Conservation (phyloP, 2,329 filamentous ascomycete genomes). For the Myrmaecium sp. region DNA sequence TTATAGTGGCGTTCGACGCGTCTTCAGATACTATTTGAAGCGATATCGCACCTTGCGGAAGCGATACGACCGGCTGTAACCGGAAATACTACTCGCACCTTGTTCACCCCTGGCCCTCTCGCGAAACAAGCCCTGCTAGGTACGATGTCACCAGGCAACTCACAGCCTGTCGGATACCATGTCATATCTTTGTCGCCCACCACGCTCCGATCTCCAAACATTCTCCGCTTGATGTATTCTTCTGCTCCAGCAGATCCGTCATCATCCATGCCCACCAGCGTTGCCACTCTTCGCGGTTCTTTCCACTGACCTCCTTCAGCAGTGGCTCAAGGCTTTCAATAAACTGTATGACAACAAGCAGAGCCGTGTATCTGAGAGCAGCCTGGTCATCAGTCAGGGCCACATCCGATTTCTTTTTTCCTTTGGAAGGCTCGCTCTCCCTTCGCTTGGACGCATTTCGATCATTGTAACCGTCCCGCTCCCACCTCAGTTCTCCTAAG, state of each 20-base stretch:
- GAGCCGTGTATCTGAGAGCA: constrained; percentile 61
- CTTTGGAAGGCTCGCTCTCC: constrained; percentile 31
- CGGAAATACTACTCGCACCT: no score
- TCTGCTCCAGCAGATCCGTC: constrained; percentile 62
- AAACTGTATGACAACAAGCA: constrained; percentile 65
- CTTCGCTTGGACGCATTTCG: constrained; percentile 29
- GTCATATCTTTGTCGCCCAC: constrained; percentile 42
- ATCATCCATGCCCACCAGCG: constrained; percentile 79
- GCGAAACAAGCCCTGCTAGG: neutral
- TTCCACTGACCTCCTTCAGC: constrained; percentile 64
- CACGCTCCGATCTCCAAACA: constrained; percentile 55
- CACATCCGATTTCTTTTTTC: constrained; percentile 24
- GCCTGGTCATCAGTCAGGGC: constrained; percentile 50
- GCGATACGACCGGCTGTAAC: constrained; percentile 43
- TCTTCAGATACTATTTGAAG: constrained; percentile 70
- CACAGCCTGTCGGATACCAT: no score
- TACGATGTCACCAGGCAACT: no score
- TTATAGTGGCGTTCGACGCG: constrained; percentile 8
- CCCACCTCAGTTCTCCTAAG: constrained; percentile 71
- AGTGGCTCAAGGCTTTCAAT: constrained; percentile 75
- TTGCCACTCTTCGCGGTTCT: constrained; percentile 86
- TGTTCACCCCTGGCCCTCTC: no score
- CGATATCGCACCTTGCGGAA: constrained; percentile 73
- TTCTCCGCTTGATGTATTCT: constrained; percentile 66
- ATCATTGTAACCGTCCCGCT: constrained; percentile 45